Conservation (phyloP, 306 rosid genomes). For the Malus fusca region DNA sequence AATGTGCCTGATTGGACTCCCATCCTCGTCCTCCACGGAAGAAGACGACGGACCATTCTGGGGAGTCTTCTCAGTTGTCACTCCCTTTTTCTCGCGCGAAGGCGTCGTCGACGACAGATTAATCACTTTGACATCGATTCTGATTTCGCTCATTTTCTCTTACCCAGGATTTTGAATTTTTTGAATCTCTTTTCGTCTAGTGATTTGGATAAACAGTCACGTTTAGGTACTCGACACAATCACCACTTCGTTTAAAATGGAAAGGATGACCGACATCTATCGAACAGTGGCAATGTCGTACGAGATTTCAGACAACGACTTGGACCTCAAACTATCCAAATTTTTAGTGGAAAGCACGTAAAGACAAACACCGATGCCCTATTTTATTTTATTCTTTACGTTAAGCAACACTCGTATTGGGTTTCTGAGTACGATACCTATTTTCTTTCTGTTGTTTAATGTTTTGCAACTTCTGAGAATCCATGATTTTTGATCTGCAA, state of each 20-base stretch:
- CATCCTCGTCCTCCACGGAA: conserved; percentile 1
- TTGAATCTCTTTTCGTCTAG: background rate
- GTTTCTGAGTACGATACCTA: background rate
- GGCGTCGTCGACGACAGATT: background rate
- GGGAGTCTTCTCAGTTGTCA: background rate
- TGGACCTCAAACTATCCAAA: background rate
- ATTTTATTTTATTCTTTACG: background rate
- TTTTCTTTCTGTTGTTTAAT: background rate
- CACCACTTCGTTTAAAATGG: too few relatives aligned
- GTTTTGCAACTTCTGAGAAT: background rate
- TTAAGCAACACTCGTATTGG: background rate
- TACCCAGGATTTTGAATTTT: background rate
- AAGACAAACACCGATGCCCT: background rate
- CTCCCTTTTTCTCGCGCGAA: background rate
- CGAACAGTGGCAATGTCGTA: too few relatives aligned
- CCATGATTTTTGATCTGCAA: background rate
- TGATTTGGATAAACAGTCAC: background rate
- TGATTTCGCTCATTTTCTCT: background rate
- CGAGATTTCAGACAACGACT: too few relatives aligned
- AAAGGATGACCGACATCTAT: too few relatives aligned
- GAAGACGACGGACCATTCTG: background rate
- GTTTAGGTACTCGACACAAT: background rate
- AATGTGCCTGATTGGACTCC: conserved; percentile 32
- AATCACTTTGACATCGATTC: background rate
- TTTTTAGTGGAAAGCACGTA: background rate